Evolutionary conservation across 306 rosid species (phyloP).

Genomic region (Vigna trinervia): DNA sequence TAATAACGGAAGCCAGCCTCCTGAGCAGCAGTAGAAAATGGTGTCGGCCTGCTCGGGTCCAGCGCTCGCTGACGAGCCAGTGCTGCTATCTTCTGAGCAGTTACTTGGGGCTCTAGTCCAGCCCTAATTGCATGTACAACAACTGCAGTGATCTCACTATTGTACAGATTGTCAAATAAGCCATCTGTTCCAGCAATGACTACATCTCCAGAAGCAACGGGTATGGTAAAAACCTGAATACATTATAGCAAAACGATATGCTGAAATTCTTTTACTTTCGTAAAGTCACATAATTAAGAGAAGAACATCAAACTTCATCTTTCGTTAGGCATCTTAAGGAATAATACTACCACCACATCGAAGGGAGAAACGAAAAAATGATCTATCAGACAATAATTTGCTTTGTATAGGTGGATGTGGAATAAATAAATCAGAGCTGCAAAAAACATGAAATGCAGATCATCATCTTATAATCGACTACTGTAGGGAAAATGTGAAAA

Average conservation of each 20-base stretch:
- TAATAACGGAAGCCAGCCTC: slow-evolving; percentile 9
- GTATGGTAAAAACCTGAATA: slow-evolving; percentile 20
- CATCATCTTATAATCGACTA: not conserved
- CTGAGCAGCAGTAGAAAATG: slow-evolving; percentile 24
- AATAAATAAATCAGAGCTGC: not conserved
- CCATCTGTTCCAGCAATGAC: slow-evolving; percentile 23
- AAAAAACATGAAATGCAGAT: slow-evolving; percentile 3
- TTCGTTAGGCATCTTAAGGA: not conserved
- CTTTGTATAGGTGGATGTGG: slow-evolving; percentile 9
- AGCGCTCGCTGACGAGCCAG: slow-evolving; percentile 18
- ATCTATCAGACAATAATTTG: not conserved
- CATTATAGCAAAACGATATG: not conserved
- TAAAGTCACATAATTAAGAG: not conserved
- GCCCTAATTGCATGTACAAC: slow-evolving; percentile 17
- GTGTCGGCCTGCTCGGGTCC: not conserved
- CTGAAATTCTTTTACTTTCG: not conserved
- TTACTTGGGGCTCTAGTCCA: slow-evolving; percentile 25
- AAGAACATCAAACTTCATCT: not conserved
- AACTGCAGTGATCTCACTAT: slow-evolving; percentile 26
- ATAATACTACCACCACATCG: not conserved
- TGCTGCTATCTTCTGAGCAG: slow-evolving; percentile 32
- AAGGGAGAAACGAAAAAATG: not conserved
- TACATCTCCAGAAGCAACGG: slow-evolving; percentile 16
- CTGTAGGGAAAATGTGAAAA: not conserved
- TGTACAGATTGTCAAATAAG: slow-evolving; percentile 23